These are phyloP conservation scores for Heracleum sosnowskyi DNA, from an alignment of 129 eudicot species.

Conservation along the genomic window DNA sequence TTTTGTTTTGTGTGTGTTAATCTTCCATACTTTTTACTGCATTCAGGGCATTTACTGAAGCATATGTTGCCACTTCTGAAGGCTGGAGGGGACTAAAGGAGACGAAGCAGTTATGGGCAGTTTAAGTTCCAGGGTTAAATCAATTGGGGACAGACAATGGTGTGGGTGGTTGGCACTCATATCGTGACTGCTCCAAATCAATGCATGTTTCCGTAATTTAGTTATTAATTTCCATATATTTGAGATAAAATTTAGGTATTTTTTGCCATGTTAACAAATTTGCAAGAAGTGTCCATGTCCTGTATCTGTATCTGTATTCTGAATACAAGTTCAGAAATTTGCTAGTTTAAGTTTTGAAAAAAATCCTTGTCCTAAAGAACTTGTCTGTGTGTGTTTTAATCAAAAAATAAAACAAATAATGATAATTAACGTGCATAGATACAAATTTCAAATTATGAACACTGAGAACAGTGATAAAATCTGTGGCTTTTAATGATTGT, in stretches of 20 bases:
- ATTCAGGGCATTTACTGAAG: constrained; percentile 18
- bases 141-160: constrained; percentile 62
- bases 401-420: too few relatives aligned
- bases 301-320: too few relatives aligned
- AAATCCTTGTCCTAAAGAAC: too few relatives aligned
- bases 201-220: constrained; percentile 28
- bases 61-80: constrained; percentile 98
- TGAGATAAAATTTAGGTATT: too few relatives aligned
- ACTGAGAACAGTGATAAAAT: too few relatives aligned
- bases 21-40: neutral
- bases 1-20: too few relatives aligned
- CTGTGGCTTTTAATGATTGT: too few relatives aligned
- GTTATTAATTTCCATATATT: too few relatives aligned
- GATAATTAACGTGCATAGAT: too few relatives aligned
- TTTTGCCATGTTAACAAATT: too few relatives aligned
- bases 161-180: constrained; percentile 96
- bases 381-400: too few relatives aligned
- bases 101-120: constrained; percentile 76
- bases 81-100: constrained; percentile 65
- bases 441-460: neutral
- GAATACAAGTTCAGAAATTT: neutral
- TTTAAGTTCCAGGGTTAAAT: constrained; percentile 92
- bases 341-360: neutral
- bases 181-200: constrained; percentile 83
- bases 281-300: too few relatives aligned